These are phyloP conservation scores for Fraxinus baroniana DNA, from an alignment of 305 asterid species.

Conservation along the genomic window DNA sequence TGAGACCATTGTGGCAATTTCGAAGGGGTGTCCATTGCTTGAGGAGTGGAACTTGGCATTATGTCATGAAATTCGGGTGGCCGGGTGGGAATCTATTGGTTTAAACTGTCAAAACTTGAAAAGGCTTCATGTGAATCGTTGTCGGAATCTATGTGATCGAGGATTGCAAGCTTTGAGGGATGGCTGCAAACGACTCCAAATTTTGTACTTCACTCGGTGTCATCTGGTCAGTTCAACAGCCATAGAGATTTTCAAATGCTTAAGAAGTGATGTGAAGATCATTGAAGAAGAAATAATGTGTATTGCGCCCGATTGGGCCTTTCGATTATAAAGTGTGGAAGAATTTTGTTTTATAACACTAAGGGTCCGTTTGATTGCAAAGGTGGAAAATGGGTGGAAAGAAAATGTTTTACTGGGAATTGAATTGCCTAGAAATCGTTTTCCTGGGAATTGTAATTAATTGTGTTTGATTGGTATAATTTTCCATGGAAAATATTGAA, in stretches of 20 bases:
- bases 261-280: conserved; percentile 51
- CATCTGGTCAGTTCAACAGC: conserved; percentile 34
- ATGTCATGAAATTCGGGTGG: conserved; percentile 52
- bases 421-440: too few species aligned
- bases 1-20: conserved; percentile 37
- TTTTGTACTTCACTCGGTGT: conserved; percentile 44
- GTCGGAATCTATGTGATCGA: conserved; percentile 51
- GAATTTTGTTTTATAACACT: neutral
- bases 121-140: conserved; percentile 62
- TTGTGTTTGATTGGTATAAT: too few species aligned
- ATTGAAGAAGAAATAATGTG: conserved; percentile 51
- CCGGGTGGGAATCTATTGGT: conserved; percentile 66
- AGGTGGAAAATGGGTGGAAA: too few species aligned
- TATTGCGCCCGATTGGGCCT: conserved; percentile 50
- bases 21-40: conserved; percentile 57
- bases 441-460: too few species aligned
- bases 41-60: conserved; percentile 72
- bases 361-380: too few species aligned
- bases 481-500: too few species aligned
- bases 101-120: conserved; percentile 43
- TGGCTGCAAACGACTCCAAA: conserved; percentile 50
- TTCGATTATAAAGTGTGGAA: conserved; percentile 15
- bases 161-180: conserved; percentile 54
- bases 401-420: too few species aligned
- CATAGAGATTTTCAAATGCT: conserved; percentile 46